A percentile compares a stretch with the other conserved stretches of the same genome.
These are phyloP conservation scores for Cyberlindnera meyerae DNA, from an alignment of 805 yeast species.

Conservation along the genomic window DNA sequence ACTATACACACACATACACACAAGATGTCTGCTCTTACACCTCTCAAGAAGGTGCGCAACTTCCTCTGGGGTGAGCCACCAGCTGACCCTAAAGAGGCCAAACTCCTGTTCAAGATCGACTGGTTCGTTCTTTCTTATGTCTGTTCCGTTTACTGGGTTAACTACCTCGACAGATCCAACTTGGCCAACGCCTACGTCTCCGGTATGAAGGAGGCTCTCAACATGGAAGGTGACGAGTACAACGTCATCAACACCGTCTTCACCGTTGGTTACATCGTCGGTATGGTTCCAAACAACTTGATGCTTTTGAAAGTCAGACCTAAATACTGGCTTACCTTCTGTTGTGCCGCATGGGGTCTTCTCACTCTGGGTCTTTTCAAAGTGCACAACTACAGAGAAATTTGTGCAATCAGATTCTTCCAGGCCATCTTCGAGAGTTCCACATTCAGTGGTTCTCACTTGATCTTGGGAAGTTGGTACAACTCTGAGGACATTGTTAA, in stretches of 20 bases:
- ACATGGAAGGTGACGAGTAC: constrained; percentile 44
- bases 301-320: constrained; percentile 50
- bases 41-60: constrained; percentile 15
- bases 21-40: constrained; percentile 3
- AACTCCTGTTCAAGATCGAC: constrained; percentile 23
- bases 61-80: constrained; percentile 27
- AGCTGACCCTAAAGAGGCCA: constrained; percentile 18
- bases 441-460: constrained; percentile 51
- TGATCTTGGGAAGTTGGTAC: constrained; percentile 52
- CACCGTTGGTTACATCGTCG: constrained; percentile 56
- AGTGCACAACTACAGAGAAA: constrained; percentile 41
- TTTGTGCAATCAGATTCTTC: constrained; percentile 55
- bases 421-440: constrained; percentile 58
- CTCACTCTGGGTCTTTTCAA: constrained; percentile 47
- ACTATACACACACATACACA: background rate
- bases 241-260: constrained; percentile 52
- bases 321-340: constrained; percentile 48
- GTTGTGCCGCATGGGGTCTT: constrained; percentile 53
- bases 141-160: constrained; percentile 30
- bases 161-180: constrained; percentile 57
- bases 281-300: constrained; percentile 58
- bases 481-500: constrained; percentile 30
- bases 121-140: constrained; percentile 22
- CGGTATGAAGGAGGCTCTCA: constrained; percentile 57
- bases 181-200: constrained; percentile 56